phyloP scores from a whole-genome alignment of 495 filamentous ascomycete species.

The Zalerion maritima region DNA sequence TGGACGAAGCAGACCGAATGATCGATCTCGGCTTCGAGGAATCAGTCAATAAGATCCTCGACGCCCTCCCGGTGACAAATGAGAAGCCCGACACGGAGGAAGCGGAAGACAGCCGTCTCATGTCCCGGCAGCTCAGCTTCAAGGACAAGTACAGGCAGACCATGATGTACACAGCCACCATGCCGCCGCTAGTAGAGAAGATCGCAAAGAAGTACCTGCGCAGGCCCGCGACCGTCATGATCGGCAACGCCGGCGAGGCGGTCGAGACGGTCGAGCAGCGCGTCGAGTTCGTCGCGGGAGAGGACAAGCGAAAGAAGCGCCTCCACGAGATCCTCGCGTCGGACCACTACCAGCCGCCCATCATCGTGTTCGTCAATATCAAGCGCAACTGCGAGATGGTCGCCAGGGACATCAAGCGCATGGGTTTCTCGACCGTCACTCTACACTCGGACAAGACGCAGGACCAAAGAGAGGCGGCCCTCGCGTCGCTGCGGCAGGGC shows the following conservation, averaged over 20 bases:
- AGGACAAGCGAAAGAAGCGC: slow-evolving; percentile 96
- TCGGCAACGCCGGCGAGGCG: slow-evolving; percentile 90
- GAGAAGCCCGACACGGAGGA: slow-evolving; percentile 94
- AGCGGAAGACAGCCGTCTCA: slow-evolving; percentile 71
- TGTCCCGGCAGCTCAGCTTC: slow-evolving; percentile 69
- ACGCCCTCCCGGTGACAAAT: slow-evolving; percentile 88
- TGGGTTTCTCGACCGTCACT: slow-evolving; percentile 83
- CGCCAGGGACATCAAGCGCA: slow-evolving; percentile 85
- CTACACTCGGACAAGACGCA: slow-evolving; percentile 93
- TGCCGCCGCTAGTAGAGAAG: slow-evolving; percentile 85
- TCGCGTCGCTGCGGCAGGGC: slow-evolving; percentile 72
- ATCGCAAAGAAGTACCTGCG: slow-evolving; percentile 94
- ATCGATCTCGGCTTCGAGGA: slow-evolving; percentile 98
- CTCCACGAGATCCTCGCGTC: slow-evolving; percentile 80
- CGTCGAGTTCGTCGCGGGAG: slow-evolving; percentile 79
- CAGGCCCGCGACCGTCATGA: slow-evolving; percentile 85
- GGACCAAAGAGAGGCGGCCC: slow-evolving; percentile 89
- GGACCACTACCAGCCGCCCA: slow-evolving; percentile 74
- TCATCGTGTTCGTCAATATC: slow-evolving; percentile 99
- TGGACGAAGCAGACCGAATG: slow-evolving; percentile 98
- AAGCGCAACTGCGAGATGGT: slow-evolving; percentile 97
- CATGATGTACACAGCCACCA: slow-evolving; percentile 99
- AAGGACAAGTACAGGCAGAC: slow-evolving; percentile 90
- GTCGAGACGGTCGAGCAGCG: slow-evolving; percentile 97
- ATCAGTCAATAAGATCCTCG: slow-evolving; percentile 93